These are phyloP conservation scores for Suillus hirtellus DNA, from an alignment of 768 basidiomycete species.

Conservation along the genomic window DNA sequence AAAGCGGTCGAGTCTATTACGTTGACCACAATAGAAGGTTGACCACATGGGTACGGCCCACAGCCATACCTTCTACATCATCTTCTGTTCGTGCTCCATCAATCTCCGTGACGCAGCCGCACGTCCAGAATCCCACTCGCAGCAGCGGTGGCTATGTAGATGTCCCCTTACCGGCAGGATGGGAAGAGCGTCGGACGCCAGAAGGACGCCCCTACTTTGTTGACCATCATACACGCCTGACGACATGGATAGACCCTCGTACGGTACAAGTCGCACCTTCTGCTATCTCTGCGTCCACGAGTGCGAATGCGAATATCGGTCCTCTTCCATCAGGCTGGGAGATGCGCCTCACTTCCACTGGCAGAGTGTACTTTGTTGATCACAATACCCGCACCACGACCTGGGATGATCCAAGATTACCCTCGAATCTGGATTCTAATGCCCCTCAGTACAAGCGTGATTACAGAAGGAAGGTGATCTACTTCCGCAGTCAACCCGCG, in stretches of 20 bases:
- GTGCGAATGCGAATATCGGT: conserved; percentile 65
- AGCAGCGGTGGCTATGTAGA: conserved; percentile 44
- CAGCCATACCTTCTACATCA: conserved; percentile 23
- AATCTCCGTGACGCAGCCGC: conserved; percentile 21
- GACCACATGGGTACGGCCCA: conserved; percentile 76
- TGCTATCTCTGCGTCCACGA: conserved; percentile 41
- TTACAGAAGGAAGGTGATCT: conserved; percentile 88
- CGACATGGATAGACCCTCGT: conserved; percentile 90
- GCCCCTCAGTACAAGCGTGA: conserved; percentile 97
- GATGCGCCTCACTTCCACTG: conserved; percentile 86
- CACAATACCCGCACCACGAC: conserved; percentile 88
- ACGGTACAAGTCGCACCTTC: conserved; percentile 48
- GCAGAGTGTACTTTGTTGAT: conserved; percentile 89
- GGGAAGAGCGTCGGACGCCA: conserved; percentile 91
- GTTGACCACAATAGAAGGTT: conserved; percentile 83
- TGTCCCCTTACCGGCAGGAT: conserved; percentile 80
- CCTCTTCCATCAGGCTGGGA: conserved; percentile 92
- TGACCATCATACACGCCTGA: conserved; percentile 81
- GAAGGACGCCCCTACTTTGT: conserved; percentile 79
- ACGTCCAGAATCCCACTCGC: conserved; percentile 29
- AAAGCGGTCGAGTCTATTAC: conserved; percentile 70
- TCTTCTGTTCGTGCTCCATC: conserved; percentile 20
- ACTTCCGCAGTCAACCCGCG: conserved; percentile 89
- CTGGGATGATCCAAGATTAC: conserved; percentile 92
- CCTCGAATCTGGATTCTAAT: conserved; percentile 78